Base-by-base conservation (phyloP, 139 green algal genomes). In the Diplosphaera chodatii region DNA sequence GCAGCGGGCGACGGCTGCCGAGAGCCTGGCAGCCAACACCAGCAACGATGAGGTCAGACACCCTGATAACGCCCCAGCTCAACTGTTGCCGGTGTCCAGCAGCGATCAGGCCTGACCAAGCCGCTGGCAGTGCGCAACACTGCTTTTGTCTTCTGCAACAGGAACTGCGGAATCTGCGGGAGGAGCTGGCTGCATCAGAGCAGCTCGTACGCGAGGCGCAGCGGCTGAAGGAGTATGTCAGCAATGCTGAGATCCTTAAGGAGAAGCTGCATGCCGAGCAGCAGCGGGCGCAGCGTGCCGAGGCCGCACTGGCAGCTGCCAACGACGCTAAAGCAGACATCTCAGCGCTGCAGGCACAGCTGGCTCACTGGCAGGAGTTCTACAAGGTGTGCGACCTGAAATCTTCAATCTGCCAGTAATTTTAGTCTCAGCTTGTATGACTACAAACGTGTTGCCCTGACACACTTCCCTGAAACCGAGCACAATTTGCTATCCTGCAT, bases 121-220 rank as follows among this genome's bases (percentile, higher is more conserved):
- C n/a, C n/a, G n/a, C n/a, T n/a, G n/a, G n/a, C n/a, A n/a, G n/a
- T n/a, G n/a, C n/a, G n/a, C n/a, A n/a, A n/a, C n/a, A n/a, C n/a
- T n/a, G n/a, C n/a, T n/a, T n/a, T n/a, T n/a, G n/a, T n/a, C n/a
- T n/a, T n/a, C n/a, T n/a, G n/a, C n/a, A n/a, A 59, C 48, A 59
- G 48, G 48, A 59, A 27, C 59, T 75, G n/a, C 33, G 55, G 3
- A 68, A 69, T 28, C 34, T 75, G 70, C 59, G 70, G 55, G 62
- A 68, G 56, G 34, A 69, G 70, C 32, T 75, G 25, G 62, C 34
- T 28, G 33, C 32, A 30, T 63, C 67, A 29, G 48, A 55, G 31
- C 48, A 48, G 32, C 56, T 67, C 13, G n/a, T 75, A 31, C 32
- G n/a, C 32, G 63, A 68, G 25, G 70, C 70, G n/a, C 37, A 34